These are phyloP conservation scores for Acaromyces ingoldii DNA, from an alignment of 1,284 basidiomycete genomes.

Conservation along the genomic window DNA sequence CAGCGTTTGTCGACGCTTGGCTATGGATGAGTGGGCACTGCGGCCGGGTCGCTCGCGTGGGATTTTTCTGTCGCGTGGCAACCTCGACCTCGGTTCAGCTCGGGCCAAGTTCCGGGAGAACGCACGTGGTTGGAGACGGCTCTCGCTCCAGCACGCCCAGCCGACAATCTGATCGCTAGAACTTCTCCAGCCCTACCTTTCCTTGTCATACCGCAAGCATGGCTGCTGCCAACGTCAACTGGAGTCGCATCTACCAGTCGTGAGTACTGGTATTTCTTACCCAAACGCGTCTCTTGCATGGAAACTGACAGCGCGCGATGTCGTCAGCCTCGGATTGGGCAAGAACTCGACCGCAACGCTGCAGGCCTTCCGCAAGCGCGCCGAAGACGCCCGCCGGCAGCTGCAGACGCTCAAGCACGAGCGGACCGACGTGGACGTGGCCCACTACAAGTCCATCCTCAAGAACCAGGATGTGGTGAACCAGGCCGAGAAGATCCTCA, in stretches of 20 bases:
- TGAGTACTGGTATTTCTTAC: conserved; percentile 1
- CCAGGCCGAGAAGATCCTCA: conserved; percentile 84
- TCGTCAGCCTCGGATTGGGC: conserved; percentile 38
- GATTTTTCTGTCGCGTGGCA: no score
- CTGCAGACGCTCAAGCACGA: conserved; percentile 66
- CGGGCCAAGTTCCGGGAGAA: no score
- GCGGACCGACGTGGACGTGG: conserved; percentile 75
- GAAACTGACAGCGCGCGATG: background rate
- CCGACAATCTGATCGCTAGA: no score
- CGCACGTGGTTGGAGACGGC: no score
- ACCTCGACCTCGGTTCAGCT: no score
- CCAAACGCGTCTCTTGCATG: background rate
- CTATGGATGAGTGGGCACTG: no score
- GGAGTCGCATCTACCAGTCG: conserved; percentile 13
- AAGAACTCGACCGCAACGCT: conserved; percentile 58
- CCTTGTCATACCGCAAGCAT: background rate
- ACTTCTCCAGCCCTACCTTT: no score
- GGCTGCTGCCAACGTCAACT: conserved; percentile 10
- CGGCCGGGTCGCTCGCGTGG: no score
- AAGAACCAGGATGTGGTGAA: conserved; percentile 83
- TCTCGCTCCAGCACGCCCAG: no score
- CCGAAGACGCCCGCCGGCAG: conserved; percentile 78
- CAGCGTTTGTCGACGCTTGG: no score
- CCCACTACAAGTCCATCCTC: conserved; percentile 81
- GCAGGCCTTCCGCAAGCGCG: conserved; percentile 93